phyloP scores from a whole-genome alignment of 2,329 filamentous ascomycete species.

The Dothiorella sarmentorum region DNA sequence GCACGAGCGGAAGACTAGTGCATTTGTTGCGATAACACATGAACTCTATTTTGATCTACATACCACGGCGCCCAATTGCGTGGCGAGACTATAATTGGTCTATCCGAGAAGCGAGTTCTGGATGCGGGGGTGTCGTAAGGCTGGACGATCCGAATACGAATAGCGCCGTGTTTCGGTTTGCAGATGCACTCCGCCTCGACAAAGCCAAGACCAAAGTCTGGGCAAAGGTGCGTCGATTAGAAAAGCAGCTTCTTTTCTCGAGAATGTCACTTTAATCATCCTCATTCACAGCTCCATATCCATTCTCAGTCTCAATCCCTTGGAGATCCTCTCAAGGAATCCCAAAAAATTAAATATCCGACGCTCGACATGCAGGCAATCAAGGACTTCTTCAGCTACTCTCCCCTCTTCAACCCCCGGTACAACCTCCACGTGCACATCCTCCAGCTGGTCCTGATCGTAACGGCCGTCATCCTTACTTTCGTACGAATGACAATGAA shows the following conservation, averaged over 20 bases:
- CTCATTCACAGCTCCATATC: not conserved
- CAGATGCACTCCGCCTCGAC: not conserved
- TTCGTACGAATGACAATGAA: slow-evolving; percentile 23
- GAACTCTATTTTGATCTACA: no score
- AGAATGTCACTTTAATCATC: not conserved
- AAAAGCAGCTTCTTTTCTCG: not conserved
- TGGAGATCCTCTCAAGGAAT: not conserved
- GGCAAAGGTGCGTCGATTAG: not conserved
- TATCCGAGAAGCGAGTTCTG: not conserved
- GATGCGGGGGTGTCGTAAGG: not conserved
- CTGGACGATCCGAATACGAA: not conserved
- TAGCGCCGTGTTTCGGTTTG: not conserved
- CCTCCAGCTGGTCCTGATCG: slow-evolving; percentile 6
- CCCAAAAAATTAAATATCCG: not conserved
- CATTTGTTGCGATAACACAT: no score
- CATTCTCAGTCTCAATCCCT: not conserved
- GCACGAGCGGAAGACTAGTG: no score
- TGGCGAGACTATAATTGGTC: not conserved
- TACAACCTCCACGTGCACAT: not conserved
- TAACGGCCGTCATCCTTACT: not conserved
- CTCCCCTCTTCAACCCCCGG: not conserved
- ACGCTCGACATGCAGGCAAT: not conserved
- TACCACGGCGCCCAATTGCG: no score
- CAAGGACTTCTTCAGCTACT: not conserved
- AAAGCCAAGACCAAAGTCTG: not conserved